A percentile compares a stretch with the other conserved stretches of the same genome.
Evolutionary conservation across 1,139 yeast species (phyloP).

Genomic region (Diutina sp.): DNA sequence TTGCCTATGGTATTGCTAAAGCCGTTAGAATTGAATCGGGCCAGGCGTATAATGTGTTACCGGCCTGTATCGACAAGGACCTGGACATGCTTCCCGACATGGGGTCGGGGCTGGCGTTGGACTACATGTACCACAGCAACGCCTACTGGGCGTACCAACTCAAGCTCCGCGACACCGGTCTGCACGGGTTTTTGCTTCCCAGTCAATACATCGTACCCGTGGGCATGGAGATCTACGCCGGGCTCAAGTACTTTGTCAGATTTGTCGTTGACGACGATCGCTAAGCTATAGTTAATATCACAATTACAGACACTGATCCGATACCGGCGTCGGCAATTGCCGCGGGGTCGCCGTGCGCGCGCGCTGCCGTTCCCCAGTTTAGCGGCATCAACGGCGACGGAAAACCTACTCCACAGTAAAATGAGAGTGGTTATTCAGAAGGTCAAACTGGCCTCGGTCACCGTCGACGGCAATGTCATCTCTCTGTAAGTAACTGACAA

Average conservation of each 20-base stretch:
- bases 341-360: background rate
- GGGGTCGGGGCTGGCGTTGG: conserved; percentile 75
- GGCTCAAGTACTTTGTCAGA: conserved; percentile 56
- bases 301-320: background rate
- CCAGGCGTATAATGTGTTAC: conserved; percentile 50
- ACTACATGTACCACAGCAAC: conserved; percentile 70
- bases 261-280: conserved; percentile 39
- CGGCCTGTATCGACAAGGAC: conserved; percentile 72
- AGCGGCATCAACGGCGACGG: background rate
- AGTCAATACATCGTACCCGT: conserved; percentile 59
- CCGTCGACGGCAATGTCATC: conserved; percentile 56
- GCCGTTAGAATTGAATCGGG: conserved; percentile 55
- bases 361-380: background rate
- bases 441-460: conserved; percentile 77
- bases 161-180: conserved; percentile 72
- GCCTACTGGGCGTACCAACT: conserved; percentile 81
- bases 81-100: conserved; percentile 57
- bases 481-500: conserved; percentile 31
- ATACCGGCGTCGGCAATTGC: background rate
- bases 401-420: background rate
- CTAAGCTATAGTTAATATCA: background rate
- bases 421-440: conserved; percentile 88
- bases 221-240: conserved; percentile 61
- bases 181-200: conserved; percentile 75
- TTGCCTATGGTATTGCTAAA: conserved; percentile 71